Conservation (phyloP, 2,329 filamentous ascomycete genomes). For the Aspergillus glaucus region DNA sequence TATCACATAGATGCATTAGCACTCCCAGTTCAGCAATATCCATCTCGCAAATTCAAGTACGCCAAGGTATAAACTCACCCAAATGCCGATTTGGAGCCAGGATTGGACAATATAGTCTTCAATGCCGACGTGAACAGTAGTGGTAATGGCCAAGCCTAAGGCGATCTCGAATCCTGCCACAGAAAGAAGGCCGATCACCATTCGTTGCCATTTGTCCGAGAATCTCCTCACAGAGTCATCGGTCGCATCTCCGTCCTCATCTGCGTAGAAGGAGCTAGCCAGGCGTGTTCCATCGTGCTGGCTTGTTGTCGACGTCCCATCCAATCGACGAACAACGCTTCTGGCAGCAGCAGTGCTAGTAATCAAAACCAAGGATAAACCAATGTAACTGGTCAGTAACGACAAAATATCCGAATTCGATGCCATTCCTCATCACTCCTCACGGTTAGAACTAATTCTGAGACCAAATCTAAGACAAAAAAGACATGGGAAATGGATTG, state of each 20-base stretch:
- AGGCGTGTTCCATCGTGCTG: slow-evolving; percentile 15
- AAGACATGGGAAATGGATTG: no score
- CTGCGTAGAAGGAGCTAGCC: slow-evolving; percentile 51
- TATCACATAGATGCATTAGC: not conserved
- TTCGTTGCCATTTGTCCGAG: slow-evolving; percentile 55
- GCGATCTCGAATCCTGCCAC: slow-evolving; percentile 51
- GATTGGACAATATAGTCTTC: slow-evolving; percentile 44
- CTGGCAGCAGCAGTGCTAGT: slow-evolving; percentile 21
- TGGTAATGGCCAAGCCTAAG: slow-evolving; percentile 51
- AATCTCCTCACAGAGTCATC: slow-evolving; percentile 57
- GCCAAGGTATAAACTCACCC: slow-evolving; percentile 47
- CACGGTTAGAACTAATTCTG: no score
- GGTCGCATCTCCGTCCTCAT: slow-evolving; percentile 63
- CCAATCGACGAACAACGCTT: slow-evolving; percentile 15
- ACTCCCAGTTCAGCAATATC: slow-evolving; percentile 4
- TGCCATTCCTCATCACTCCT: slow-evolving; percentile 16
- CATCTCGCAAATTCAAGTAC: not conserved
- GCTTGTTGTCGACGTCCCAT: slow-evolving; percentile 4
- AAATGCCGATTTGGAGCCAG: slow-evolving; percentile 56
- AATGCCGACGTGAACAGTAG: slow-evolving; percentile 31
- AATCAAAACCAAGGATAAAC: slow-evolving; percentile 16
- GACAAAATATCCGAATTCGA: slow-evolving; percentile 13
- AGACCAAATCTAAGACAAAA: no score
- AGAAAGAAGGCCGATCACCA: slow-evolving; percentile 50
- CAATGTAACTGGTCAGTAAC: slow-evolving; percentile 17